Evolutionary conservation across 306 rosid species (phyloP).

Genomic region (Vigna mungo): DNA sequence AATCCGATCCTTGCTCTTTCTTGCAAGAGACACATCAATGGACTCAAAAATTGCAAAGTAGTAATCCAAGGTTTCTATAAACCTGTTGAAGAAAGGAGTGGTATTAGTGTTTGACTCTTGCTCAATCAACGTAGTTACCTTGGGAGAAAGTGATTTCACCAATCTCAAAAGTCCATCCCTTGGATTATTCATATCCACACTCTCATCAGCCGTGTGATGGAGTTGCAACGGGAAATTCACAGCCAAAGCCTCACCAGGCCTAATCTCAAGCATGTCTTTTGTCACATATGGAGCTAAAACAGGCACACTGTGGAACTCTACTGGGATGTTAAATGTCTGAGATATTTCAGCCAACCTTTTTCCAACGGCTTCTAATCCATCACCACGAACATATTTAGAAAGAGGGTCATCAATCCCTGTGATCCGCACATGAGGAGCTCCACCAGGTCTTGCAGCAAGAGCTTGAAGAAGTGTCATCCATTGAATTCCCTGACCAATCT

Average conservation of each 20-base stretch:
- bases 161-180: conserved; percentile 77
- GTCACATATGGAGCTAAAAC: conserved; percentile 73
- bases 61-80: conserved; percentile 70
- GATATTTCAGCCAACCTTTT: conserved; percentile 63
- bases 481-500: conserved; percentile 80
- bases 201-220: conserved; percentile 92
- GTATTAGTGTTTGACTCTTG: conserved; percentile 96
- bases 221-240: conserved; percentile 88
- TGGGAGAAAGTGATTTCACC: conserved; percentile 78
- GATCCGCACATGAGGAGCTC: conserved; percentile 79
- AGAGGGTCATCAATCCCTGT: conserved; percentile 87
- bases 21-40: conserved; percentile 66
- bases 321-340: conserved; percentile 58
- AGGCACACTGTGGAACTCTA: conserved; percentile 77
- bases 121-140: conserved; percentile 77
- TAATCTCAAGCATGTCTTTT: conserved; percentile 68
- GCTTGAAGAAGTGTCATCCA: conserved; percentile 96
- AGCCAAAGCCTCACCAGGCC: conserved; percentile 82
- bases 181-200: conserved; percentile 77
- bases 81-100: conserved; percentile 79
- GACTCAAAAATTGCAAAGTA: conserved; percentile 85
- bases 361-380: conserved; percentile 69
- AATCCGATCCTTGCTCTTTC: conserved; percentile 69
- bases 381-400: conserved; percentile 74
- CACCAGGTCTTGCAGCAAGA: conserved; percentile 85